phyloP scores from a whole-genome alignment of 129 eudicot species.

The Ambrosia artemisiifolia region DNA sequence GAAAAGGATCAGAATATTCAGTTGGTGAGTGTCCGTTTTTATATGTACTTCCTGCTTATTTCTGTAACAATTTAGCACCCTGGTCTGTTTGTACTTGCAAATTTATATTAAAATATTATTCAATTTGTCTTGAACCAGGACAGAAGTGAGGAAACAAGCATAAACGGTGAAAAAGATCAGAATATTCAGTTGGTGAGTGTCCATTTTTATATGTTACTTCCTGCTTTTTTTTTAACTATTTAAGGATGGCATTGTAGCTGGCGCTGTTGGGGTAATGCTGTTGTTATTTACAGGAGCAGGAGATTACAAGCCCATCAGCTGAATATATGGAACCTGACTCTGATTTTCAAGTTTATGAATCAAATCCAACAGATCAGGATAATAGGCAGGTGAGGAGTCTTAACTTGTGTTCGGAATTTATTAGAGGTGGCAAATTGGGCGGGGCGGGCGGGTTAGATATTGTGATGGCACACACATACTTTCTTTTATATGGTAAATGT shows the following conservation, averaged over 20 bases:
- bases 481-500: background rate
- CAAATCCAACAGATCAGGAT: slow-evolving; percentile 25
- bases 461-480: background rate
- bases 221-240: background rate
- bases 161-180: slow-evolving; percentile 30
- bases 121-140: slow-evolving; percentile 44
- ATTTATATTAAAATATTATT: slow-evolving; percentile 9
- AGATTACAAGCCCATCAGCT: slow-evolving; percentile 25
- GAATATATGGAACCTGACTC: slow-evolving; percentile 21
- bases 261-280: slow-evolving; percentile 17
- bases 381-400: slow-evolving; percentile 38
- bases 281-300: slow-evolving; percentile 32
- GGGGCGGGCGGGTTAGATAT: slow-evolving; percentile 14
- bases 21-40: slow-evolving; percentile 38
- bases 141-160: slow-evolving; percentile 33
- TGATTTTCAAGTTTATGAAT: slow-evolving; percentile 23
- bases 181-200: slow-evolving; percentile 43
- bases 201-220: slow-evolving; percentile 4
- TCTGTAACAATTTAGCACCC: background rate
- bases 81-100: slow-evolving; percentile 6
- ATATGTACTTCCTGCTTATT: background rate
- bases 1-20: slow-evolving; percentile 31
- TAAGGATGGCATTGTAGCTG: background rate
- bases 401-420: background rate
- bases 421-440: background rate